phyloP scores from a whole-genome alignment of 2,329 filamentous ascomycete species.

The Xenoacremonium recifei region DNA sequence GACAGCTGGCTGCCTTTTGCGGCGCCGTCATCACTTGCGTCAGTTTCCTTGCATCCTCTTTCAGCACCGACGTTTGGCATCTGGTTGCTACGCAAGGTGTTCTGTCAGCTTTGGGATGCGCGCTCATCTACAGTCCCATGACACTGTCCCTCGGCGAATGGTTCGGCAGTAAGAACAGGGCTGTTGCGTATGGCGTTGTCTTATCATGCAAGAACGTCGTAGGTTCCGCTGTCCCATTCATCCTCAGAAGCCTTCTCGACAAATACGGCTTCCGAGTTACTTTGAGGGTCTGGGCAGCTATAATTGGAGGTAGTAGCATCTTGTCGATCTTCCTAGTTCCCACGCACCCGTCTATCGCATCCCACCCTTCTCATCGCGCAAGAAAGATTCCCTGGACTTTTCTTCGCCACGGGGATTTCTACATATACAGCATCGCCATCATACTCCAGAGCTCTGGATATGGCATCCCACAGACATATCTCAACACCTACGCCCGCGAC shows the following conservation, averaged over 20 bases:
- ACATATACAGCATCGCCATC: conserved; percentile 11
- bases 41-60: conserved; percentile 13
- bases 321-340: conserved; percentile 8
- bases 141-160: conserved; percentile 17
- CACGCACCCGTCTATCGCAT: conserved; percentile 4
- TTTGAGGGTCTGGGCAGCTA: conserved; percentile 10
- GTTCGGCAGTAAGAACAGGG: conserved; percentile 12
- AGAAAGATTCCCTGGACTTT: conserved; percentile 9
- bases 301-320: conserved; percentile 7
- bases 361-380: not conserved
- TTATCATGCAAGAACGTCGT: conserved; percentile 15
- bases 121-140: conserved; percentile 13
- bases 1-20: conserved; percentile 9
- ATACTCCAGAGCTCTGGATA: conserved; percentile 13
- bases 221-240: conserved; percentile 12
- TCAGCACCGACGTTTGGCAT: conserved; percentile 10
- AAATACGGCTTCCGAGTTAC: conserved; percentile 11
- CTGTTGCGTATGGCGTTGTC: conserved; percentile 14
- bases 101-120: conserved; percentile 10
- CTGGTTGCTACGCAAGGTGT: conserved; percentile 14
- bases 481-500: conserved; percentile 12
- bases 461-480: conserved; percentile 15
- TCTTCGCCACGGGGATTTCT: conserved; percentile 7
- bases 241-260: conserved; percentile 12
- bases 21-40: conserved; percentile 9